Base-by-base conservation (phyloP, 768 basidiomycete species). In the Boletus subparvulus region DNA sequence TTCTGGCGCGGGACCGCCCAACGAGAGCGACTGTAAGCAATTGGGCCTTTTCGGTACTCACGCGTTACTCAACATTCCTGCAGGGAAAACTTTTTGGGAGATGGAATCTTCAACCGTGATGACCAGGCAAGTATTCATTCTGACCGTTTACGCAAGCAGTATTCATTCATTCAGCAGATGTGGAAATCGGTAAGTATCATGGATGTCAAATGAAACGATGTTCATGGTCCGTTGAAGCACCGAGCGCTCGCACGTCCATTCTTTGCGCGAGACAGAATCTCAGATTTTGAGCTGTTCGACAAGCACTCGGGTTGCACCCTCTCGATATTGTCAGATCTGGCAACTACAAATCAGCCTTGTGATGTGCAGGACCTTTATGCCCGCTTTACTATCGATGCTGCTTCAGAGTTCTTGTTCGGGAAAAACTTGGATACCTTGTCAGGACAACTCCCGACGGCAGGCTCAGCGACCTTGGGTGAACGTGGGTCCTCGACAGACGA, bases 51-150 rank as follows among this genome's bases (percentile, higher is more conserved):
- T 32, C n/a, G 14, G 30, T n/a, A 10, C 40, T 37, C 9, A 24
- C 44, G 14, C 26, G 21, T 59, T 48, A 28, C 65, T 65, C 52
- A 68, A 65, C 40, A 1, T 41, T 53, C 21, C 53, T 33, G 0
- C 60, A 77, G 76, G 61, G 76, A 78, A 56, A 66, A 37, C 45
- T 85, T 88, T 66, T 75, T 90, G n/a, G 89, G 89, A 4, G 76
- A 81, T 59, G 87, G 88, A 3, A 89, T 91, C 39, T 91, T 91
- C 69, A 89, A 89, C 60, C 79, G 87, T 16, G 88, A 89, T 67
- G 88, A 86, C 62, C 82, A 85, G 71, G 84, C 83, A 65, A 71
- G 76, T 59, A 45, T 19, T 42, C 17, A 26, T 47, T 26, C 43
- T 17, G 16, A 21, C 48, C 28, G 9, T 58, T 41, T 9, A 21